These are phyloP conservation scores for Amaranthus hypochondriacus DNA, from an alignment of 148 eudicot genomes.

Conservation along the genomic window DNA sequence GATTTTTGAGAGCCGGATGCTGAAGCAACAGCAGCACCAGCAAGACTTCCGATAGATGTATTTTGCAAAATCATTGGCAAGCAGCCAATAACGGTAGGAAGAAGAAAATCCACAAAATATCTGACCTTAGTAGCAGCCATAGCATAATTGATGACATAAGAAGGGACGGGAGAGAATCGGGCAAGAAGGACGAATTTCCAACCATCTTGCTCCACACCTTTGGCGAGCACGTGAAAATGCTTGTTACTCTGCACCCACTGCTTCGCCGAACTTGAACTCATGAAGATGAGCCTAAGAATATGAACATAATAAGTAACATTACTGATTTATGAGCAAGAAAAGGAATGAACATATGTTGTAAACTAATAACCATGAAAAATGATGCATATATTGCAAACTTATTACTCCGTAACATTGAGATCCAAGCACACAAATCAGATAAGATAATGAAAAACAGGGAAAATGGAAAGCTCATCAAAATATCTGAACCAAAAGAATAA, in stretches of 20 bases:
- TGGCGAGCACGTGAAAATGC: slow-evolving; percentile 61
- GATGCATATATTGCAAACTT: neutral
- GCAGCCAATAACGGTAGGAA: slow-evolving; percentile 78
- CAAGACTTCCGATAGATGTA: slow-evolving; percentile 90
- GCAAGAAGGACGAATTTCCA: slow-evolving; percentile 93
- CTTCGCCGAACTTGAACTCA: slow-evolving; percentile 53
- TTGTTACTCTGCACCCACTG: slow-evolving; percentile 57
- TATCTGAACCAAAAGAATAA: neutral
- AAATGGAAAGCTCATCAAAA: neutral
- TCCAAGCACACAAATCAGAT: neutral
- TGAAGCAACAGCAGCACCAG: slow-evolving; percentile 78
- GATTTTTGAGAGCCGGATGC: slow-evolving; percentile 64
- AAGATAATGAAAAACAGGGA: neutral
- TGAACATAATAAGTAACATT: neutral
- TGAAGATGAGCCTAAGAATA: slow-evolving; percentile 52
- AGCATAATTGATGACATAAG: slow-evolving; percentile 80
- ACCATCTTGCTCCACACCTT: slow-evolving; percentile 84
- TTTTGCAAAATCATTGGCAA: slow-evolving; percentile 92
- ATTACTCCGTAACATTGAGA: neutral
- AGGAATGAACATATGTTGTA: neutral
- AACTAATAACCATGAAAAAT: neutral
- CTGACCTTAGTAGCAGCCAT: slow-evolving; percentile 72
- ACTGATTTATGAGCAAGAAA: neutral
- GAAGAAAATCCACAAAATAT: slow-evolving; percentile 65
- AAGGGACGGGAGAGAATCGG: slow-evolving; percentile 84